Evolutionary conservation across 805 yeast species (phyloP).

Genomic region (Ogataea polymorpha): DNA sequence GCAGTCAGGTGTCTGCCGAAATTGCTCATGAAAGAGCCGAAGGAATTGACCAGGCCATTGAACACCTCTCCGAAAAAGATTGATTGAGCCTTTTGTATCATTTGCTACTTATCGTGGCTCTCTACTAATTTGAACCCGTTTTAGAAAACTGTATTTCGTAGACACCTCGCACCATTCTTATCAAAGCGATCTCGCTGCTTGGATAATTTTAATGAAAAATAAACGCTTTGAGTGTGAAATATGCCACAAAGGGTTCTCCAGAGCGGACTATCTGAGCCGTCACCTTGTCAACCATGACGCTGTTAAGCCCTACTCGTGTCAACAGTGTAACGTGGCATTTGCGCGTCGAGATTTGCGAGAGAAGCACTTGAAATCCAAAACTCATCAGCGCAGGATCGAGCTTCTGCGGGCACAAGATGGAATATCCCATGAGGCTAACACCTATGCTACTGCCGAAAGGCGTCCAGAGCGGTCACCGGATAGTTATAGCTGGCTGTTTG

Average conservation of each 20-base stretch:
- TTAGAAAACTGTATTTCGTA: neutral
- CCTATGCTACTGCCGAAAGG: neutral
- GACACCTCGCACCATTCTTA: constrained; percentile 6
- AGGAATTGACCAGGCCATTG: constrained; percentile 11
- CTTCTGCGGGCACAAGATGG: constrained; percentile 5
- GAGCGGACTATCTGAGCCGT: constrained; percentile 29
- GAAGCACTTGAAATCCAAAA: constrained; percentile 29
- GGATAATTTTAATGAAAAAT: neutral
- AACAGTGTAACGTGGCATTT: constrained; percentile 26
- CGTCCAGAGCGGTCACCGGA: neutral
- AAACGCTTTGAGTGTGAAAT: constrained; percentile 10
- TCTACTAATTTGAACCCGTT: neutral
- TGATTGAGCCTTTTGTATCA: neutral
- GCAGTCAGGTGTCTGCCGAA: constrained; percentile 54
- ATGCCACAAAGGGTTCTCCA: constrained; percentile 11
- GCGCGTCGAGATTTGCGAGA: constrained; percentile 34
- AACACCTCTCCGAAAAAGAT: neutral
- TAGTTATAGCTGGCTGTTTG: constrained; percentile 13
- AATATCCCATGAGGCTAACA: neutral
- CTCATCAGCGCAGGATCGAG: constrained; percentile 19
- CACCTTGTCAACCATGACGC: constrained; percentile 32
- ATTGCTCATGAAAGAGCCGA: constrained; percentile 26
- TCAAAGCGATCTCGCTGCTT: neutral
- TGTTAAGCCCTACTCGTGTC: constrained; percentile 30
- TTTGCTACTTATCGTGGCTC: too few relatives aligned